phyloP scores from a whole-genome alignment of 2,329 filamentous ascomycete species.

The Camillea tinctor region DNA sequence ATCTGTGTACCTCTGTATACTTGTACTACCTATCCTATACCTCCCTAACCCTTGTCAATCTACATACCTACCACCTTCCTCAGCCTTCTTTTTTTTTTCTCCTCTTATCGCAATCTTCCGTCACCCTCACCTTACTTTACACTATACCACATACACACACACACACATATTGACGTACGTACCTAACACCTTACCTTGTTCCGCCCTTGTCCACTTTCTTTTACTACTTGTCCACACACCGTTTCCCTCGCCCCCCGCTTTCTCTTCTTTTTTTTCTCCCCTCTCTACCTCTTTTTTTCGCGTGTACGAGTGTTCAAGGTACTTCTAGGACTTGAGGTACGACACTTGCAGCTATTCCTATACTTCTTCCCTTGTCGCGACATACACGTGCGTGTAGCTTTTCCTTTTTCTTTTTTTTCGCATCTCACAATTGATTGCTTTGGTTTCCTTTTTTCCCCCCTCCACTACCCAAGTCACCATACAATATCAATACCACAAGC shows the following conservation, averaged over 20 bases:
- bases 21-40: not conserved
- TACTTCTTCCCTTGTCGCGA: not conserved
- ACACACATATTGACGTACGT: no score
- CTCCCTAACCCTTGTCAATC: not conserved
- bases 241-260: not conserved
- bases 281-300: not conserved
- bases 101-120: not conserved
- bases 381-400: not conserved
- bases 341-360: not conserved
- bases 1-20: not conserved
- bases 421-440: not conserved
- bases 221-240: not conserved
- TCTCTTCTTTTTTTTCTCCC: not conserved
- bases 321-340: not conserved
- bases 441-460: not conserved
- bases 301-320: not conserved
- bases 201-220: not conserved
- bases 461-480: no score
- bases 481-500: no score
- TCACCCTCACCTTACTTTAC: not conserved
- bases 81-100: not conserved
- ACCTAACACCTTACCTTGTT: not conserved
- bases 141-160: no score
- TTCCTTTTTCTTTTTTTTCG: not conserved
- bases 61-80: not conserved